Percentiles rank a stretch among this genome's conserved stretches.
These are phyloP conservation scores for Picochlorum sp. DNA, from an alignment of 139 green algal species.

Conservation along the genomic window DNA sequence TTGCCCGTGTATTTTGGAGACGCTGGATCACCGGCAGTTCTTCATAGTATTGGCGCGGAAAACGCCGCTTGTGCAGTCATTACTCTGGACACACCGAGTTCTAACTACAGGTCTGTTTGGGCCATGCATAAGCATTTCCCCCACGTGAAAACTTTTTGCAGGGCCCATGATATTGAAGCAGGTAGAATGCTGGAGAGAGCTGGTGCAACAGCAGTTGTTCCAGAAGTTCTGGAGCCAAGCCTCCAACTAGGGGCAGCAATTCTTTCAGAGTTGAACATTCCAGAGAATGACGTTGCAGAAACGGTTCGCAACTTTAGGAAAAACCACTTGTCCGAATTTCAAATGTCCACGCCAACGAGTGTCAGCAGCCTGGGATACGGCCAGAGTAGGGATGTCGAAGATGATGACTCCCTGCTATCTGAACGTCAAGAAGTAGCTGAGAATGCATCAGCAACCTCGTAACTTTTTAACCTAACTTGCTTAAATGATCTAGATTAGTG, in stretches of 20 bases:
- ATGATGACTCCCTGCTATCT: no score
- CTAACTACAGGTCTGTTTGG: conserved; percentile 92
- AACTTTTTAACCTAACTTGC: neutral
- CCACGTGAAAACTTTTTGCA: conserved; percentile 85
- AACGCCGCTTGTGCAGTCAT: conserved; percentile 84
- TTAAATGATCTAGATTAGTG: neutral
- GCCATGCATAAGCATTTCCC: conserved; percentile 87
- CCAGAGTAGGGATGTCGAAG: conserved; percentile 3
- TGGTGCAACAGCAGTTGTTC: conserved; percentile 88
- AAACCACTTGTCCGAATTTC: conserved; percentile 45
- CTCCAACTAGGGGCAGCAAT: conserved; percentile 91
- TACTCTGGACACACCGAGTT: conserved; percentile 60
- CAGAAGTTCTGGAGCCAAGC: conserved; percentile 91
- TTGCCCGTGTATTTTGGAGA: conserved; percentile 98
- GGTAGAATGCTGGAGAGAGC: conserved; percentile 91
- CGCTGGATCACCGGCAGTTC: conserved; percentile 61
- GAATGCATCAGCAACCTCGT: neutral
- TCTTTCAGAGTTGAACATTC: conserved; percentile 69
- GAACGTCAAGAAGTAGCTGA: neutral
- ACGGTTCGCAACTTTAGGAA: conserved; percentile 56
- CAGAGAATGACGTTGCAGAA: conserved; percentile 59
- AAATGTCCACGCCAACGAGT: conserved; percentile 14
- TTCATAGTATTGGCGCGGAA: conserved; percentile 70
- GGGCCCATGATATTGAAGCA: conserved; percentile 82
- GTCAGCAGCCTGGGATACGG: conserved; percentile 49